A percentile compares a stretch with the other conserved stretches of the same genome.
phyloP scores from a whole-genome alignment of 306 rosid genomes.

The Vigna trinervia region DNA sequence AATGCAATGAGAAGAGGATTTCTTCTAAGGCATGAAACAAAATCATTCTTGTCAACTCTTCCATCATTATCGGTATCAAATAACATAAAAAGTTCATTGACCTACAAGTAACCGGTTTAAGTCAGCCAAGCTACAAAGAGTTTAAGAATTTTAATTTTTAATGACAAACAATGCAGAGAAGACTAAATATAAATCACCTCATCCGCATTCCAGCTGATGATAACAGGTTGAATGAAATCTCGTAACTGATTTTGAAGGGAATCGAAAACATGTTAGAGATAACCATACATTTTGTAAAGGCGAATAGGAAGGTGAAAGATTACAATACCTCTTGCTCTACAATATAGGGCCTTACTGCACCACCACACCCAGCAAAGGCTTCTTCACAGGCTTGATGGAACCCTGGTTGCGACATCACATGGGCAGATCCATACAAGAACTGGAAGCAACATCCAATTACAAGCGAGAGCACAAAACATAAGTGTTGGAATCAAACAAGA shows the following conservation, averaged over 20 bases:
- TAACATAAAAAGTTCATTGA: conserved; percentile 59
- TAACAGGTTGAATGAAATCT: conserved; percentile 57
- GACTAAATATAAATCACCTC: conserved; percentile 59
- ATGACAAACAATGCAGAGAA: conserved; percentile 3
- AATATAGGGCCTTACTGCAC: conserved; percentile 54
- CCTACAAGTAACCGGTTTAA: conserved; percentile 59
- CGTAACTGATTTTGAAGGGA: conserved; percentile 59
- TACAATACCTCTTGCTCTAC: conserved; percentile 61
- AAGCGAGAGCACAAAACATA: conserved; percentile 3
- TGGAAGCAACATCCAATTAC: conserved; percentile 49
- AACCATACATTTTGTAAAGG: conserved; percentile 22
- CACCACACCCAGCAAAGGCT: conserved; percentile 64
- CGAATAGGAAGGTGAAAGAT: conserved; percentile 28
- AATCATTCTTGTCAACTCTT: conserved; percentile 69
- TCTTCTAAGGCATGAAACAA: conserved; percentile 60
- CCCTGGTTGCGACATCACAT: conserved; percentile 66
- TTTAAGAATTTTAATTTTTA: neutral
- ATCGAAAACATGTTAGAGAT: conserved; percentile 41
- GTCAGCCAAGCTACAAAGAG: neutral
- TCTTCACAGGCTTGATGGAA: conserved; percentile 78
- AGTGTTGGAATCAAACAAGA: conserved; percentile 3
- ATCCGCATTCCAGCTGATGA: conserved; percentile 58
- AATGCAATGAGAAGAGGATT: conserved; percentile 86
- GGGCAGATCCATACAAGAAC: conserved; percentile 79
- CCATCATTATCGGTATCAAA: conserved; percentile 70